phyloP scores from a whole-genome alignment of 2,329 filamentous ascomycete species.

The Trichoderma atrobrunneum region DNA sequence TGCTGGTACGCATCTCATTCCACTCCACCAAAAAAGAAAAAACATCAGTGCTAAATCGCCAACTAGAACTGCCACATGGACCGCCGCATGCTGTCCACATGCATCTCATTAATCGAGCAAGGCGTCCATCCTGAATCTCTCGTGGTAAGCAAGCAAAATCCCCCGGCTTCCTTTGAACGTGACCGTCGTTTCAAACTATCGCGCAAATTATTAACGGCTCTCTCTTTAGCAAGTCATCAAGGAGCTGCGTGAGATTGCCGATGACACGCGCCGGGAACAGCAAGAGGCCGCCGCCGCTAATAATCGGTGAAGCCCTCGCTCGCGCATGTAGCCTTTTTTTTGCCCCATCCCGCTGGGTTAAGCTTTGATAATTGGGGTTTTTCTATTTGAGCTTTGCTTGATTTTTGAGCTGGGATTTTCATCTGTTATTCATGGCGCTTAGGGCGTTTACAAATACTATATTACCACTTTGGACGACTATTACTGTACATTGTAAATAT shows the following conservation, averaged over 20 bases:
- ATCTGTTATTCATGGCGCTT: constrained; percentile 1
- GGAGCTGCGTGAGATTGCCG: constrained; percentile 56
- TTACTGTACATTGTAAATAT: constrained; percentile 9
- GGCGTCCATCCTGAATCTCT: constrained; percentile 94
- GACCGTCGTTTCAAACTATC: neutral
- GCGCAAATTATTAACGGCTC: neutral
- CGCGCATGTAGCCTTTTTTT: neutral
- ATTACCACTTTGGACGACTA: neutral
- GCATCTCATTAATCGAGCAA: constrained; percentile 95
- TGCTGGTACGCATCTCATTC: constrained; percentile 62
- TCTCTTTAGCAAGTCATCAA: constrained; percentile 55
- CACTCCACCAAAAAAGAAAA: neutral
- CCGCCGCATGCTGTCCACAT: constrained; percentile 85
- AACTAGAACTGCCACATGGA: constrained; percentile 87
- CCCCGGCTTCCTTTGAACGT: neutral
- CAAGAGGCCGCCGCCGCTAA: constrained; percentile 12
- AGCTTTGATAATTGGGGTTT: neutral
- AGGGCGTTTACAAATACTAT: neutral
- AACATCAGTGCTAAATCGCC: neutral
- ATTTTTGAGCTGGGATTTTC: constrained; percentile 10
- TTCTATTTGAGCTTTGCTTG: neutral
- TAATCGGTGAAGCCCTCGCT: neutral
- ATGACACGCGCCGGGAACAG: constrained; percentile 43
- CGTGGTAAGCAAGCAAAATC: constrained; percentile 61
- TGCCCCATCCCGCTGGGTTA: neutral